Conservation (phyloP, 1,284 basidiomycete species). For the Anthracocystis panici-leucophaei region DNA sequence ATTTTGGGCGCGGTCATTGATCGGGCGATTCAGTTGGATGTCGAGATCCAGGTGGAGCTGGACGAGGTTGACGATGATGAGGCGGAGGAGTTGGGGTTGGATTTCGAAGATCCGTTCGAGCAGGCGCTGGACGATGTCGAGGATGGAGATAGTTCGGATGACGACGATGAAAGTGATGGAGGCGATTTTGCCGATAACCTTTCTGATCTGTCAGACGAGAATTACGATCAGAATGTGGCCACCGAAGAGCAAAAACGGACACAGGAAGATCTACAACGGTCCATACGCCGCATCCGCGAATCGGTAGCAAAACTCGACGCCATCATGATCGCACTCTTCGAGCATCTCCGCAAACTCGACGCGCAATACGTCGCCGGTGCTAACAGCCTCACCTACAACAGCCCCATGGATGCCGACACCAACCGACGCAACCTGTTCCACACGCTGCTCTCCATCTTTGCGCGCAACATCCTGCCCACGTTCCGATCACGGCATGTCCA, state of each 20-base stretch:
- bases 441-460: slow-evolving; percentile 89
- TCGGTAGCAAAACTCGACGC: slow-evolving; percentile 92
- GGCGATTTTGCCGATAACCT: slow-evolving; percentile 56
- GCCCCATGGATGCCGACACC: slow-evolving; percentile 42
- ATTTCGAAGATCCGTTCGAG: slow-evolving; percentile 84
- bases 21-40: slow-evolving; percentile 93
- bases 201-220: slow-evolving; percentile 75
- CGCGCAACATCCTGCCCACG: slow-evolving; percentile 90
- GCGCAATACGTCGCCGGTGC: slow-evolving; percentile 43
- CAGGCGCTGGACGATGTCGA: slow-evolving; percentile 77
- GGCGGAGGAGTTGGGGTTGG: slow-evolving; percentile 62
- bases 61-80: slow-evolving; percentile 82
- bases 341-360: slow-evolving; percentile 77
- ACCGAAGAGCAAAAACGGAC: slow-evolving; percentile 41
- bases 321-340: slow-evolving; percentile 85
- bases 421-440: slow-evolving; percentile 75
- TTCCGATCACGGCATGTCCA: slow-evolving; percentile 98
- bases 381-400: slow-evolving; percentile 36
- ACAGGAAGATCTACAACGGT: slow-evolving; percentile 45
- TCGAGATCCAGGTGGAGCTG: slow-evolving; percentile 94
- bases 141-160: slow-evolving; percentile 67
- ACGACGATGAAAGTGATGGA: slow-evolving; percentile 72
- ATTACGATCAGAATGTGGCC: slow-evolving; percentile 70
- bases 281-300: slow-evolving; percentile 75
- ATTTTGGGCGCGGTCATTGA: slow-evolving; percentile 88